A percentile compares a stretch with the other conserved stretches of the same genome.
Conservation (phyloP, 768 basidiomycete genomes). For the Collybia sp. region DNA sequence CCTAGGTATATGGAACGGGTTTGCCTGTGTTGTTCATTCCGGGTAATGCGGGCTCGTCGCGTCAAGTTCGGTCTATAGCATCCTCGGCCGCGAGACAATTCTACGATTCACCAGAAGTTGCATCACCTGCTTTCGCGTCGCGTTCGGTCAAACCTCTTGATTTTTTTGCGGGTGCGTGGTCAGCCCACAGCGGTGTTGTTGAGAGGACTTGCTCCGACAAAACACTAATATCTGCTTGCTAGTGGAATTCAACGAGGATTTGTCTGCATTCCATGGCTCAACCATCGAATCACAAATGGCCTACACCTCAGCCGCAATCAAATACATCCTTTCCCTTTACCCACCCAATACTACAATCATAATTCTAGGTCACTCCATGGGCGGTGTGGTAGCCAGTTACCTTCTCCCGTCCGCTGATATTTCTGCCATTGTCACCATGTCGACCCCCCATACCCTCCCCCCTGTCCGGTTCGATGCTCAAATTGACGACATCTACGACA, state of each 20-base stretch:
- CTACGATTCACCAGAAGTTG: slow-evolving; percentile 53
- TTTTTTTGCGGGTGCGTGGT: slow-evolving; percentile 72
- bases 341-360: slow-evolving; percentile 58
- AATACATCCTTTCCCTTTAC: slow-evolving; percentile 79
- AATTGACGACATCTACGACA: slow-evolving; percentile 69
- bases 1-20: slow-evolving; percentile 4
- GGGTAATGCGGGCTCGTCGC: slow-evolving; percentile 93
- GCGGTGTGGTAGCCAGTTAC: slow-evolving; percentile 84
- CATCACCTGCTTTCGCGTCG: slow-evolving; percentile 49
- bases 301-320: slow-evolving; percentile 68
- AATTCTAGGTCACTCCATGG: slow-evolving; percentile 95
- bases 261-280: slow-evolving; percentile 90
- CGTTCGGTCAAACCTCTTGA: slow-evolving; percentile 59
- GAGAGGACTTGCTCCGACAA: too few species aligned
- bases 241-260: slow-evolving; percentile 97
- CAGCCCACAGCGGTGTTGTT: background rate
- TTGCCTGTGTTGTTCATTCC: slow-evolving; percentile 94
- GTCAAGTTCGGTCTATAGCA: slow-evolving; percentile 92
- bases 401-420: slow-evolving; percentile 66
- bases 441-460: slow-evolving; percentile 84
- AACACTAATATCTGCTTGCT: slow-evolving; percentile 6
- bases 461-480: slow-evolving; percentile 84
- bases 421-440: slow-evolving; percentile 90
- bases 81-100: slow-evolving; percentile 85
- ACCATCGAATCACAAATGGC: slow-evolving; percentile 80